A percentile compares a stretch with the other conserved stretches of the same genome.
Evolutionary conservation across 495 filamentous ascomycete species (phyloP).

Genomic region (Xylaria nigripes): DNA sequence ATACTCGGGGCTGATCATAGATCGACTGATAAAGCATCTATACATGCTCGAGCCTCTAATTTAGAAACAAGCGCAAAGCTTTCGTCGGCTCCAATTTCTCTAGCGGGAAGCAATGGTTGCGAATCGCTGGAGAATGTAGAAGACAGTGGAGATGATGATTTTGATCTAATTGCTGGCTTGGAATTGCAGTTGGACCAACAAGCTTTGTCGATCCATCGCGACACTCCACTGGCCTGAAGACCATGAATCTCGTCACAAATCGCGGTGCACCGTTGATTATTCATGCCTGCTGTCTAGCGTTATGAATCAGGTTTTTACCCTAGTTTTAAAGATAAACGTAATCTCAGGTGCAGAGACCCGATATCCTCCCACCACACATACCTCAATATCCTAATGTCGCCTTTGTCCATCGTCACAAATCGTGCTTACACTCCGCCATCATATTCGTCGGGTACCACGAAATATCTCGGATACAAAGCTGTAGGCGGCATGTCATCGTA

Average conservation of each 20-base stretch:
- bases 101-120: neutral
- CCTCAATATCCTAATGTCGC: too few species aligned
- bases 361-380: too few species aligned
- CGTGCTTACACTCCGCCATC: too few species aligned
- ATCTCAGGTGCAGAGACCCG: too few species aligned
- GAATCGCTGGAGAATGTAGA: neutral
- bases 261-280: neutral
- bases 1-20: neutral
- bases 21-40: neutral
- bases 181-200: conserved; percentile 19
- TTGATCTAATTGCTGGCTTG: conserved; percentile 20
- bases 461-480: too few species aligned
- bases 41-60: neutral
- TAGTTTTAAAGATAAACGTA: too few species aligned
- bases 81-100: neutral
- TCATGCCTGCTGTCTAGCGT: too few species aligned
- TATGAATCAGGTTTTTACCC: too few species aligned
- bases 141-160: conserved; percentile 1
- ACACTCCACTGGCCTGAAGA: neutral
- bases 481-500: too few species aligned
- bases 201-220: conserved; percentile 1
- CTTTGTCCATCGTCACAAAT: too few species aligned
- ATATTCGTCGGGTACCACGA: too few species aligned
- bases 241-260: neutral
- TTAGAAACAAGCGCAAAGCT: neutral